These are phyloP conservation scores for Rhizopus delemar DNA, from an alignment of 371 early-diverging fungal species.

Conservation along the genomic window DNA sequence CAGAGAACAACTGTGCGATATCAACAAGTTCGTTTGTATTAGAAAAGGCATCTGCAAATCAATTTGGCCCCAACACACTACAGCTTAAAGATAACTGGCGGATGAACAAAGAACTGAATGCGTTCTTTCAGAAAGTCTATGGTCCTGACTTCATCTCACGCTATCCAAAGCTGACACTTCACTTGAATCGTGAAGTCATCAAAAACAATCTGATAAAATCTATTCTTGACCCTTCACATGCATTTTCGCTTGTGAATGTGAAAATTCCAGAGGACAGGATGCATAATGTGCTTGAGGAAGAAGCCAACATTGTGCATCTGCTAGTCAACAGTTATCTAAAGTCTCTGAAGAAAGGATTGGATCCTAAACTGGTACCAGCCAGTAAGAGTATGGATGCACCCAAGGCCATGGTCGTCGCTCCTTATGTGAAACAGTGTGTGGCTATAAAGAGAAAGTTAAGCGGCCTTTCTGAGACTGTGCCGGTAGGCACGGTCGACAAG, in stretches of 20 bases:
- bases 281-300: slow-evolving; percentile 26
- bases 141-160: slow-evolving; percentile 46
- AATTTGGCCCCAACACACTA: slow-evolving; percentile 58
- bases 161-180: slow-evolving; percentile 28
- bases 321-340: slow-evolving; percentile 42
- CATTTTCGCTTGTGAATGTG: slow-evolving; percentile 48
- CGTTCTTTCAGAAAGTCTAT: slow-evolving; percentile 56
- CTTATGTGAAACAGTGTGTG: slow-evolving; percentile 55
- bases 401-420: slow-evolving; percentile 46
- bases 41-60: slow-evolving; percentile 35
- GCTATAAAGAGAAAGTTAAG: slow-evolving; percentile 34
- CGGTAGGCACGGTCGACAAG: slow-evolving; percentile 38
- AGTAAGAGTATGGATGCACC: neutral
- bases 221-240: slow-evolving; percentile 40
- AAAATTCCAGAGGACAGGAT: slow-evolving; percentile 15
- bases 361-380: no score
- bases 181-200: slow-evolving; percentile 16
- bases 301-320: slow-evolving; percentile 44
- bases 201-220: slow-evolving; percentile 3
- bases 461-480: slow-evolving; percentile 5
- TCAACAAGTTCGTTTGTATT: slow-evolving; percentile 34
- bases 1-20: slow-evolving; percentile 39
- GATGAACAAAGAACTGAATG: slow-evolving; percentile 58
- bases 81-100: slow-evolving; percentile 64
- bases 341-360: neutral